A percentile compares a stretch with the other conserved stretches of the same genome.
Conservation (phyloP, 306 rosid genomes). For the Fagus sylvatica region DNA sequence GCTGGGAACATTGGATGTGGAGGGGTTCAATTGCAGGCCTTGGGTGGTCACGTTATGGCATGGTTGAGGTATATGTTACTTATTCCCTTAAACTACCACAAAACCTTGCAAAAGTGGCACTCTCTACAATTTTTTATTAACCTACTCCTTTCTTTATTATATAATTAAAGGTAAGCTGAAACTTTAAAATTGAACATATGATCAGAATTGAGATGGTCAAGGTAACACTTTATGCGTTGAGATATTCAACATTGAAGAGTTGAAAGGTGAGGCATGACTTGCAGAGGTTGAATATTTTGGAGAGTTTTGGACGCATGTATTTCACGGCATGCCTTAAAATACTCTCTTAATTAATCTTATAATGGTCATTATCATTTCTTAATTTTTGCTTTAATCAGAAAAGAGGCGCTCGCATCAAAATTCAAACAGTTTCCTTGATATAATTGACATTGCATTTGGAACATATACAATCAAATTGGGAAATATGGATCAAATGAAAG, state of each 20-base stretch:
- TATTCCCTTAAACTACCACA: neutral
- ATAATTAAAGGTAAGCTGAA: neutral
- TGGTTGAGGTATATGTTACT: neutral
- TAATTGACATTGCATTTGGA: too few species aligned
- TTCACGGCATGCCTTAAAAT: neutral
- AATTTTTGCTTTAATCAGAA: neutral
- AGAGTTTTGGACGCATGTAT: conserved; percentile 1
- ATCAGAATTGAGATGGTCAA: neutral
- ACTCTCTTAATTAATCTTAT: neutral
- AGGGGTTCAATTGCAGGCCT: neutral
- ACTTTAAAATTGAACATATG: too few species aligned
- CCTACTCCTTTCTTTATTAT: neutral
- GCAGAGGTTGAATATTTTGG: conserved; percentile 1
- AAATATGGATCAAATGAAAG: neutral
- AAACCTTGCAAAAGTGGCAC: neutral
- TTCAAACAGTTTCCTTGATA: too few species aligned
- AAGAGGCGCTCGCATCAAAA: too few species aligned
- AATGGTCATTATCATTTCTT: neutral
- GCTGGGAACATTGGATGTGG: neutral
- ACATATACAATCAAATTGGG: too few species aligned
- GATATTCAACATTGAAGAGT: neutral
- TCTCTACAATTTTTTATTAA: neutral
- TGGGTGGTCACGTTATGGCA: neutral
- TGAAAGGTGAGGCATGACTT: neutral
- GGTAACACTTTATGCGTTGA: neutral